Conservation (phyloP, 352 stramenopile genomes). For the Phytophthora idaei region DNA sequence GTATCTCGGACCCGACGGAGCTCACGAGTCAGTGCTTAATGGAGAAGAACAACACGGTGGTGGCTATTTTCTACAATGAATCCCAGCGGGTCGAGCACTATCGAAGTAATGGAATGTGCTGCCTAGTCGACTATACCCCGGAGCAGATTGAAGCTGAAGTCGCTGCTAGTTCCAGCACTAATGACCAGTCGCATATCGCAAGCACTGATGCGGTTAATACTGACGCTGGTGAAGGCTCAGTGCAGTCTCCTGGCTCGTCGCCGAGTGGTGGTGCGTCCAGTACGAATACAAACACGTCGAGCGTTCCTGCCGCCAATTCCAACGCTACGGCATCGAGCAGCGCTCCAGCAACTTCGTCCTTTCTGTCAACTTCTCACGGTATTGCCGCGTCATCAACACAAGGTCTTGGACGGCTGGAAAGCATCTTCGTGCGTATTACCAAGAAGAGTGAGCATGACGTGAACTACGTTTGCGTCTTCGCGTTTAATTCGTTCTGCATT, state of each 20-base stretch:
- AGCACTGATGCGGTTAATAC: constrained; percentile 8
- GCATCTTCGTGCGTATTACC: constrained; percentile 84
- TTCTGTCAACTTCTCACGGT: constrained; percentile 20
- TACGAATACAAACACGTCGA: constrained; percentile 20
- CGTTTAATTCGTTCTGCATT: not conserved
- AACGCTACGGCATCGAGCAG: constrained; percentile 26
- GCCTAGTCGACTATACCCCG: constrained; percentile 37
- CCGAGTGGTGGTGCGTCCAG: constrained; percentile 11
- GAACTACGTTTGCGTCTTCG: not conserved
- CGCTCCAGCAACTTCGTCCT: constrained; percentile 12
- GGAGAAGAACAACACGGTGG: constrained; percentile 46
- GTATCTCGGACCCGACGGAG: constrained; percentile 27
- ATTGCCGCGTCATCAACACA: constrained; percentile 37
- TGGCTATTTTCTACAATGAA: constrained; percentile 41
- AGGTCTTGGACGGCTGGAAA: constrained; percentile 73
- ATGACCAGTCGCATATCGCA: constrained; percentile 9
- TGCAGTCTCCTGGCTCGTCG: constrained; percentile 1
- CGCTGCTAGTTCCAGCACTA: constrained; percentile 18
- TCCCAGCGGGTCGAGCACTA: constrained; percentile 36
- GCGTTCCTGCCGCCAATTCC: constrained; percentile 6
- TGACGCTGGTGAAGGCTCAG: constrained; percentile 14
- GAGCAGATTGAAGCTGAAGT: constrained; percentile 36
- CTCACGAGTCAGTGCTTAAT: constrained; percentile 43
- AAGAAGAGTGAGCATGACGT: constrained; percentile 71
- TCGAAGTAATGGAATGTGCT: constrained; percentile 42